Evolutionary conservation across 164 flowering plant species (phyloP), one percentile per base, ranked within the genome.

Genomic region (Piper betle): DNA sequence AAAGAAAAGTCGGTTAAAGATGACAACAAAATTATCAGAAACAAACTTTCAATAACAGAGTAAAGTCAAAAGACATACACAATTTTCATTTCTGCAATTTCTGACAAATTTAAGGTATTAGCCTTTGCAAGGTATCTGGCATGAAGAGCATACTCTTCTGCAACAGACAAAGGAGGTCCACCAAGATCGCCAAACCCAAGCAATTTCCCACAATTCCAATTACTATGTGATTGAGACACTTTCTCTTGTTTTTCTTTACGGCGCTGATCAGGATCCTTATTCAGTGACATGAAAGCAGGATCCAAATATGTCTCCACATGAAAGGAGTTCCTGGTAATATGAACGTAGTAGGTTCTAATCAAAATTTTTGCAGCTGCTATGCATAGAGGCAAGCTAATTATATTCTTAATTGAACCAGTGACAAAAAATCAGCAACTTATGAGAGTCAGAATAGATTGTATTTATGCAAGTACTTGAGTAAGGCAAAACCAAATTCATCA

Each of bases 41-140:
- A 37, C 17, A 19, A 19, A 39, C 3, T 1, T 37, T 19, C 42
- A 55, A 42, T 2, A n/a, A 38, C 16, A 52, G 20, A 57, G 57
- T n/a, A 53, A 38, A 66, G 42, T 37, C 5, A 40, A 50, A 17
- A 52, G 39, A 53, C 97, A 81, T 82, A 91, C 99, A 94, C 90
- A 73, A 94, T 91, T 75, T 86, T 94, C 99, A 94, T 94, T 81
- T 94, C 99, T 56, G 97, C 90, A 79, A 94, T 88, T 78, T 94
- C 99, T 58, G 99, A 83, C 66, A 94, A 91, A 74, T 85, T 88
- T 57, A 89, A 80, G 57, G 97, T 85, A 74, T 88, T 91, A 59
- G 97, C 96, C 81, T 91, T 94, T 11, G 94, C 77, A 60, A 94
- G 91, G 73, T 87, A 94, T 88, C 99, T 79, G 3, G 97, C 85